Evolutionary conservation across 257 asterid genomes (phyloP), one percentile per base, ranked within the genome.

Genomic region (Galeopsis tetrahit): DNA sequence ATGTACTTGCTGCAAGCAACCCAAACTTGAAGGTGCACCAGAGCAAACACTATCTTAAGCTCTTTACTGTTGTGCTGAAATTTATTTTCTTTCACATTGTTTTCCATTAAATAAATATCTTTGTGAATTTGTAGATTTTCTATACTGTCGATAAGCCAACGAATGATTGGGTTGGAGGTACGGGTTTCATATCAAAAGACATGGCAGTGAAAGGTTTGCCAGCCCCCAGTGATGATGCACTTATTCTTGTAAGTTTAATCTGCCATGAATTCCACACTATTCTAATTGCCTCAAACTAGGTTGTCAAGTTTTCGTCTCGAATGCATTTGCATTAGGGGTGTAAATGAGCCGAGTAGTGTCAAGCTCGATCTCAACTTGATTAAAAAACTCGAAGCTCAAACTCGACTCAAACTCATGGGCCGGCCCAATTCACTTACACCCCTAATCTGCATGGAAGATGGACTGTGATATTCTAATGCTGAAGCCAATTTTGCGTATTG

Each of bases 141-240:
- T 94, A 89, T 88, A 91, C 97, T 46, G 97, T 94, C 63, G 99
- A 94, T 79, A 83, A 87, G 60, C 97, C 97, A 68, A 79, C 93
- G 57, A 81, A 85, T 68, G 92, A 86, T 82, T 94, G 99, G 99
- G 43, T 80, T 35, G 99, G 99, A 67, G 97, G 99, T 70, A 70
- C 48, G 33, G 99, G 97, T 74, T 89, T 75, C 82, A 77, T 94
- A 79, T 86, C 99, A 14, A 86, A 89, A 80, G 95, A 91, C 51
- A 87, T 91, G 96, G 88, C 72, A 43, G 81, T 83, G 76, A 94
- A 94, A 85, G 99, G 99, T 73, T 85, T 94, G 79, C 97, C 97
- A 76, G 71, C 75, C 44, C 99, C 99, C 62, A 79, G 86, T 75
- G 91, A 89, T 61, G 99, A 94, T 79, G 74, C 95, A 67, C 83